Conservation (phyloP, 257 asterid genomes). For the Solanum sitiens region DNA sequence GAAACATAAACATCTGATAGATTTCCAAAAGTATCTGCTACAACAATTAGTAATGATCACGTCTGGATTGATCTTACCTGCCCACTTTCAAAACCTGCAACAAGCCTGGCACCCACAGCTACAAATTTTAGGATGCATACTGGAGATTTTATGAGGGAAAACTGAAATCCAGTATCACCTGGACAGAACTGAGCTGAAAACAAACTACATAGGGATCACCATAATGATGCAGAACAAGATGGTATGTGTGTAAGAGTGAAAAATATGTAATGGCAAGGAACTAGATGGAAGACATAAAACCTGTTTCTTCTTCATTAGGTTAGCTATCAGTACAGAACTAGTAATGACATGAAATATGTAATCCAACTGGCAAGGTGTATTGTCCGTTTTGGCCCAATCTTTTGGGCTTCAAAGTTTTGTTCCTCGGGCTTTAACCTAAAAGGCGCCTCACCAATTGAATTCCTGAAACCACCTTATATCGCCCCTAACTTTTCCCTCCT, state of each 20-base stretch:
- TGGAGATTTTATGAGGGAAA: slow-evolving; percentile 54
- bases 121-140: slow-evolving; percentile 53
- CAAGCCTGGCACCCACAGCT: slow-evolving; percentile 56
- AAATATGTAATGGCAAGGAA: background rate
- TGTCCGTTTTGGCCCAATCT: background rate
- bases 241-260: background rate
- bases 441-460: background rate
- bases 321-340: background rate
- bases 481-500: background rate
- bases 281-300: background rate
- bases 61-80: slow-evolving; percentile 34
- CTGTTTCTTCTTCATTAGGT: background rate
- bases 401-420: background rate
- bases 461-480: background rate
- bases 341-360: background rate
- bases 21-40: background rate
- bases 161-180: slow-evolving; percentile 28
- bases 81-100: slow-evolving; percentile 73
- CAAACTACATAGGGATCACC: slow-evolving; percentile 7
- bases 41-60: background rate
- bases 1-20: slow-evolving; percentile 9
- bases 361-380: background rate
- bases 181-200: slow-evolving; percentile 50
- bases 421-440: background rate
- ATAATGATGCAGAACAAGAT: slow-evolving; percentile 3